Conservation (phyloP, 192 early-diverging fungal genomes). For the Bifiguratus adelaidae region DNA sequence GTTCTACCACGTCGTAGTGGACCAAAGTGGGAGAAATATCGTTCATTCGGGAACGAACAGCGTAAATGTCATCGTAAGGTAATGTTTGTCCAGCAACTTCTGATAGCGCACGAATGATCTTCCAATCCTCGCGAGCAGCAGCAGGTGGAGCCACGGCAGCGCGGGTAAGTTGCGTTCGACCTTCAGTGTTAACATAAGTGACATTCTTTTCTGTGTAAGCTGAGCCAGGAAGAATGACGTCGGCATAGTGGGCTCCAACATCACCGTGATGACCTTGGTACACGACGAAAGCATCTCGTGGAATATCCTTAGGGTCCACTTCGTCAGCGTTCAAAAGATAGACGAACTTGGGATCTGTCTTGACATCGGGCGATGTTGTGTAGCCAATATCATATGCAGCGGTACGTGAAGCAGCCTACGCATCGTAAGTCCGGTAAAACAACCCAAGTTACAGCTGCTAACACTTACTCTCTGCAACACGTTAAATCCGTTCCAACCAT, state of each 20-base stretch:
- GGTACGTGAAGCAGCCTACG: conserved; percentile 69
- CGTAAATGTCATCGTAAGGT: conserved; percentile 80
- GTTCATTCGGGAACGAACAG: conserved; percentile 76
- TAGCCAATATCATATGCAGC: conserved; percentile 91
- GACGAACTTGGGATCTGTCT: conserved; percentile 50
- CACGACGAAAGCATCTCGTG: conserved; percentile 89
- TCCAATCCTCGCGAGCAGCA: conserved; percentile 97
- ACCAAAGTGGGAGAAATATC: conserved; percentile 83
- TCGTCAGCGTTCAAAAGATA: conserved; percentile 95
- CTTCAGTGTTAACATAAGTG: conserved; percentile 97
- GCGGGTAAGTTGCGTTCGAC: conserved; percentile 86
- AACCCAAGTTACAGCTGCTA: not conserved
- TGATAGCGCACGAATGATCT: conserved; percentile 93
- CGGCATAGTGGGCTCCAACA: conserved; percentile 85
- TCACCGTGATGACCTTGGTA: conserved; percentile 99
- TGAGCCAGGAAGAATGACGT: conserved; percentile 91
- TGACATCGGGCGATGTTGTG: conserved; percentile 35
- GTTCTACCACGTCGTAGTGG: conserved; percentile 54
- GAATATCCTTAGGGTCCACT: conserved; percentile 59
- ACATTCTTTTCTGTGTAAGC: conserved; percentile 96
- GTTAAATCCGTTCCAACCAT: conserved; percentile 85
- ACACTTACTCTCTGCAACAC: conserved; percentile 74
- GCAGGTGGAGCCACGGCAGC: conserved; percentile 84
- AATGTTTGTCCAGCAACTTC: conserved; percentile 79
- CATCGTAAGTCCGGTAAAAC: not conserved